phyloP scores from a whole-genome alignment of 768 basidiomycete species.

The Lactarius psammicola region DNA sequence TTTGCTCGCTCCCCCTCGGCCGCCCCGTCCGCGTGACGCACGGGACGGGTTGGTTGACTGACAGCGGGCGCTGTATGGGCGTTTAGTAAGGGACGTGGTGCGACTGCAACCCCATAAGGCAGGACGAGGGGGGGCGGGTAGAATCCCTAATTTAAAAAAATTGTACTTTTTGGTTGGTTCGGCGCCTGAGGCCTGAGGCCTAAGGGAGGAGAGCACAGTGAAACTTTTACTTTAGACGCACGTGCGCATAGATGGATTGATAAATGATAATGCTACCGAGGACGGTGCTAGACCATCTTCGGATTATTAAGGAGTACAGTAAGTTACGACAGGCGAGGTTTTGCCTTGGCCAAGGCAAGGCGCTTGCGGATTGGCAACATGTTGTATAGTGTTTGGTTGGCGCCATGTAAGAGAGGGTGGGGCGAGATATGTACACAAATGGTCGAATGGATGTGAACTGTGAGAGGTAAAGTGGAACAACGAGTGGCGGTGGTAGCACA shows the following conservation, averaged over 20 bases:
- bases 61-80: slow-evolving; percentile 1
- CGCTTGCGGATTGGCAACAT: neutral
- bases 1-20: neutral
- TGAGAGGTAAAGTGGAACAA: neutral
- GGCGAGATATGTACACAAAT: neutral
- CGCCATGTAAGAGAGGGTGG: neutral
- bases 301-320: neutral
- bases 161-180: neutral
- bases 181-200: too few relatives aligned
- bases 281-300: neutral
- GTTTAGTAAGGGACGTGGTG: neutral
- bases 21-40: neutral
- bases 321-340: neutral
- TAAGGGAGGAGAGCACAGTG: too few relatives aligned
- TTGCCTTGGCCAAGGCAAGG: neutral
- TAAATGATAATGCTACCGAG: neutral
- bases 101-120: neutral
- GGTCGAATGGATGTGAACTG: neutral
- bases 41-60: neutral
- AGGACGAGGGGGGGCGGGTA: neutral
- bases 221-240: neutral
- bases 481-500: neutral
- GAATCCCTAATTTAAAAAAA: neutral
- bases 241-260: neutral
- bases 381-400: neutral